Conservation (phyloP, 108 stramenopile genomes). For the Nitzschia putrida region DNA sequence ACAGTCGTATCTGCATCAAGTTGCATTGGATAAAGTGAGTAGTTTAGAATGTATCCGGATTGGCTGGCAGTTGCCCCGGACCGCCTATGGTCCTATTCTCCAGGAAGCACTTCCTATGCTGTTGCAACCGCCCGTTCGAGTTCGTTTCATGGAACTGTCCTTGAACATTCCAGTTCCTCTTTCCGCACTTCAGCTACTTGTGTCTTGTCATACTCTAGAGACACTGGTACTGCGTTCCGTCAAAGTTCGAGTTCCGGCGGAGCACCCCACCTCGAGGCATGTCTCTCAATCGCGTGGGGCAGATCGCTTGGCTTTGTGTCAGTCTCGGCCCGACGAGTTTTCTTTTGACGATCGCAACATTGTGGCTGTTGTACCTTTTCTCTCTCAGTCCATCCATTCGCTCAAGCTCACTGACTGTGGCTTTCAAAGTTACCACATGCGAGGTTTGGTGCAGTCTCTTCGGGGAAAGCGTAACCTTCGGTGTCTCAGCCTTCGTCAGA, state of each 20-base stretch:
- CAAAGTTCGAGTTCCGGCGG: conserved; percentile 2
- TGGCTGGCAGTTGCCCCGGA: conserved; percentile 35
- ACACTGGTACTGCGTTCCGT: conserved; percentile 17
- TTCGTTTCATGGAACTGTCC: conserved; percentile 20
- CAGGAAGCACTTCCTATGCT: conserved; percentile 23
- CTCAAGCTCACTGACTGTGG: conserved; percentile 32
- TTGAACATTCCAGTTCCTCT: conserved; percentile 18
- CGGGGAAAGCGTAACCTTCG: conserved; percentile 23
- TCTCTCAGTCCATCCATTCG: conserved; percentile 14
- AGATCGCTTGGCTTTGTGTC: background rate
- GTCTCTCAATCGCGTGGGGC: conserved; percentile 10
- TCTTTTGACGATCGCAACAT: conserved; percentile 14
- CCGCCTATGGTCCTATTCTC: conserved; percentile 32
- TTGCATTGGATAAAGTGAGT: conserved; percentile 26
- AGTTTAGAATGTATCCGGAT: conserved; percentile 30
- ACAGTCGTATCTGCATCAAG: conserved; percentile 17
- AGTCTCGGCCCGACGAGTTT: background rate
- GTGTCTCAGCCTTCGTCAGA: conserved; percentile 26
- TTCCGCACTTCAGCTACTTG: conserved; percentile 17
- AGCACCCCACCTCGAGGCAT: background rate
- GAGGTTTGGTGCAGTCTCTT: conserved; percentile 7
- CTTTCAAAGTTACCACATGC: conserved; percentile 25
- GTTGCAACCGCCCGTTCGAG: conserved; percentile 15
- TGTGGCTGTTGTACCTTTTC: conserved; percentile 13
- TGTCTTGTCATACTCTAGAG: conserved; percentile 21